These are phyloP conservation scores for Maudiozyma saulgeensis DNA, from an alignment of 805 yeast species.

Conservation along the genomic window DNA sequence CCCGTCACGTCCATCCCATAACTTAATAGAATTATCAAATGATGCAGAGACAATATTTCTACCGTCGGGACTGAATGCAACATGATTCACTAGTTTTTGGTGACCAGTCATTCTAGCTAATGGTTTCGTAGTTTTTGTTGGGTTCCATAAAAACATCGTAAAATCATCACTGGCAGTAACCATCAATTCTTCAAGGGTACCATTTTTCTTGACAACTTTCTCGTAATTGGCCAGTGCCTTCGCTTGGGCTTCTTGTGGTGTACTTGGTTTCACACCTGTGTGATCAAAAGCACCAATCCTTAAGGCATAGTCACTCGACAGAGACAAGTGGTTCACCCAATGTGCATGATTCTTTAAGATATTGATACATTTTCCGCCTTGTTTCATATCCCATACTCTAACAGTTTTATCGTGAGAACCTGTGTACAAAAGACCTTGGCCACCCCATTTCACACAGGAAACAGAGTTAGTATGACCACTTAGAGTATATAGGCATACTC, in stretches of 20 bases:
- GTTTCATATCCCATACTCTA: conserved; percentile 75
- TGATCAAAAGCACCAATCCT: conserved; percentile 86
- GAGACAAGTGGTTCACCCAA: conserved; percentile 92
- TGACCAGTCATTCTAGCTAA: conserved; percentile 94
- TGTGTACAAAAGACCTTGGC: conserved; percentile 71
- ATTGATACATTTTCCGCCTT: conserved; percentile 66
- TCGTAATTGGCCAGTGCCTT: conserved; percentile 46
- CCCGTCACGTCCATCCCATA: conserved; percentile 95
- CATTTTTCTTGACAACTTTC: conserved; percentile 45
- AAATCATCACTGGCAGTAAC: conserved; percentile 96
- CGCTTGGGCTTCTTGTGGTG: conserved; percentile 38
- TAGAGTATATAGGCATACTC: conserved; percentile 59
- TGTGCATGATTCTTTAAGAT: conserved; percentile 86
- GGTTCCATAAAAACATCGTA: conserved; percentile 97
- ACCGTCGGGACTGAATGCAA: conserved; percentile 92
- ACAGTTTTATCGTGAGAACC: conserved; percentile 93
- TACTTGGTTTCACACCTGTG: conserved; percentile 37
- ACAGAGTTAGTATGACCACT: conserved; percentile 85
- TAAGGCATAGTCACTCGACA: conserved; percentile 82
- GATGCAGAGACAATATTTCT: conserved; percentile 84
- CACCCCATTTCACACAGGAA: conserved; percentile 97
- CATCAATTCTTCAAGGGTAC: conserved; percentile 69
- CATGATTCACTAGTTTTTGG: conserved; percentile 93
- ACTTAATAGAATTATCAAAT: conserved; percentile 87
- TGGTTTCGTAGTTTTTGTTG: conserved; percentile 70